Base-by-base conservation (phyloP, 306 rosid species). In the Dalbergia oliveri region DNA sequence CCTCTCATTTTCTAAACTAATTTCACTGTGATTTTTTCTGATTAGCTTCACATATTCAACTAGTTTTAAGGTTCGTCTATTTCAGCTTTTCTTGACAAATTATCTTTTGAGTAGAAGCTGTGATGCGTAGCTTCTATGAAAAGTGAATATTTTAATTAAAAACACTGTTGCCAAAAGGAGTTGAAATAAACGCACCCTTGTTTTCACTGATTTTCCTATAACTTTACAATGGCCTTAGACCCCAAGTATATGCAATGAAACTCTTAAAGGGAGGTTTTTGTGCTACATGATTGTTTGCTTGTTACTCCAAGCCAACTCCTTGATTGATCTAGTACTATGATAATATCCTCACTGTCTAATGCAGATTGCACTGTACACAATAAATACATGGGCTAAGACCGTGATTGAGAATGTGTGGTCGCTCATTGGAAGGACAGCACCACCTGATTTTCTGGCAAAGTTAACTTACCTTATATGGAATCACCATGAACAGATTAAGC, bases 291-390 rank as follows among this genome's bases (percentile, higher is more conserved):
- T 31, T 67, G 34, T 61, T 47, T 78, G 9, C 58, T 67, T 67
- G 77, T 26, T 56, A 26, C 76, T 66, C 62, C 39, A 66, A 73
- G 37, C n/a, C 9, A 61, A 62, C 34, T 44, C 5, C 14, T 16
- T 64, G 73, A 53, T 51, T 59, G 26, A 47, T 23, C 6, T 15
- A 13, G 58, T 41, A 63, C n/a, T n/a, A 34, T 44, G 59, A 39
- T 43, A 34, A 57, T 60, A 31, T 16, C 26, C n/a, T 67, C 37
- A 79, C 84, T 76, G 39, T 60, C 51, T 79, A 16, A 69, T 80
- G 84, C 90, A 92, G 97, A 91, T 93, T 34, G 97, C 97, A n/a
- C 13, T 93, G 4, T 93, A 93, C 11, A 93, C 97, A 50, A 93
- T 93, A 0, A 91, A 86, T 45, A 89, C 97, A 45, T 91, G 97